Evolutionary conservation across 306 rosid species (phyloP).

Genomic region (Morella rubra): DNA sequence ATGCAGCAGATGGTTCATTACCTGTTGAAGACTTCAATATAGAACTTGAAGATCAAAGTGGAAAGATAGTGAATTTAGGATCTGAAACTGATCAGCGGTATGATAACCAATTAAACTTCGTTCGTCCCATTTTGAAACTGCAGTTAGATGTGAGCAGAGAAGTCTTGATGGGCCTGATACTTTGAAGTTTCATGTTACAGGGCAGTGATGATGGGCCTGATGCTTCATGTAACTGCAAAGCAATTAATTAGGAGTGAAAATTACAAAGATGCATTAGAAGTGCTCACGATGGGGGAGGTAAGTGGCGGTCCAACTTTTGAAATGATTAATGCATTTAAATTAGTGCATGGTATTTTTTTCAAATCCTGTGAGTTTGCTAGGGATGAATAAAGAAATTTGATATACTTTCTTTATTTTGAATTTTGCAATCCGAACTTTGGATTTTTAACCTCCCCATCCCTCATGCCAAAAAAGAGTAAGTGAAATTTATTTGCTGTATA

Average conservation of each 20-base stretch:
- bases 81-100: slow-evolving; percentile 84
- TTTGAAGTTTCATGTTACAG: slow-evolving; percentile 46
- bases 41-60: slow-evolving; percentile 92
- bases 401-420: background rate
- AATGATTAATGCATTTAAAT: slow-evolving; percentile 4
- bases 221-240: slow-evolving; percentile 88
- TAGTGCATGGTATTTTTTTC: background rate
- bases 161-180: slow-evolving; percentile 11
- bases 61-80: slow-evolving; percentile 69
- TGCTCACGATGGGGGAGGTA: slow-evolving; percentile 91
- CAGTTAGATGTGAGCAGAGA: slow-evolving; percentile 12
- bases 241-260: slow-evolving; percentile 52
- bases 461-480: too few species aligned
- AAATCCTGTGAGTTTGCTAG: background rate
- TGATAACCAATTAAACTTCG: slow-evolving; percentile 7
- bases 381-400: slow-evolving; percentile 2
- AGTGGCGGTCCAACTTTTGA: slow-evolving; percentile 22
- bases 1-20: slow-evolving; percentile 70
- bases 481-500: too few species aligned
- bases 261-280: slow-evolving; percentile 81
- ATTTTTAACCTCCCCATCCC: background rate
- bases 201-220: slow-evolving; percentile 95
- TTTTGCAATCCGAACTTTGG: background rate
- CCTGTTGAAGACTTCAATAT: slow-evolving; percentile 77
- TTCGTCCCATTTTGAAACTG: slow-evolving; percentile 8